Conservation (phyloP, 106 monocot species). For the Gastrodia elata region DNA sequence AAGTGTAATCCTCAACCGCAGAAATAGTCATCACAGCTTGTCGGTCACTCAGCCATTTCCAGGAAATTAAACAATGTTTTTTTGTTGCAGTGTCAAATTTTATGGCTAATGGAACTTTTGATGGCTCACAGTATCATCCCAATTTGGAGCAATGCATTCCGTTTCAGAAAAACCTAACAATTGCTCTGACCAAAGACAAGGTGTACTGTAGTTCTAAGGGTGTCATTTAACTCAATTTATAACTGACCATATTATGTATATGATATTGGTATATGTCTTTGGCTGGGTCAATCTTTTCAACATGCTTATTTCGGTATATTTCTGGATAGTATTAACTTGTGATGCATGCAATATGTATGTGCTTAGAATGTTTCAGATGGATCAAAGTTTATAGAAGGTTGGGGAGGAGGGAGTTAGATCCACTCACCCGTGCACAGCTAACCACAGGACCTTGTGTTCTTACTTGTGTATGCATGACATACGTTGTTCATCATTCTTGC, state of each 20-base stretch:
- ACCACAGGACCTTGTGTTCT: too few species aligned
- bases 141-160: slow-evolving; percentile 38
- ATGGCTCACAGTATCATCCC: slow-evolving; percentile 14
- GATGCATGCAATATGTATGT: not conserved
- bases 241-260: not conserved
- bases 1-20: not conserved
- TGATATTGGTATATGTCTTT: not conserved
- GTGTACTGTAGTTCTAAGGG: slow-evolving; percentile 4
- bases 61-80: not conserved
- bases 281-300: not conserved
- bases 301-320: not conserved
- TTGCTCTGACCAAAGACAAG: slow-evolving; percentile 51
- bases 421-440: too few species aligned
- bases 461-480: too few species aligned
- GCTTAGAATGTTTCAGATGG: not conserved
- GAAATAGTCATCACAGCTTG: not conserved
- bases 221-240: not conserved
- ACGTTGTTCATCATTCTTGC: too few species aligned
- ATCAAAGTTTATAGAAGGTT: not conserved
- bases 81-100: slow-evolving; percentile 43
- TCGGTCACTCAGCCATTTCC: not conserved
- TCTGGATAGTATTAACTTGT: not conserved
- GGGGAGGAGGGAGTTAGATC: not conserved
- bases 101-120: slow-evolving; percentile 27
- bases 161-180: slow-evolving; percentile 46